Evolutionary conservation across 306 rosid species (phyloP), one percentile per base, ranked within the genome.

Genomic region (Rubus idaeus): DNA sequence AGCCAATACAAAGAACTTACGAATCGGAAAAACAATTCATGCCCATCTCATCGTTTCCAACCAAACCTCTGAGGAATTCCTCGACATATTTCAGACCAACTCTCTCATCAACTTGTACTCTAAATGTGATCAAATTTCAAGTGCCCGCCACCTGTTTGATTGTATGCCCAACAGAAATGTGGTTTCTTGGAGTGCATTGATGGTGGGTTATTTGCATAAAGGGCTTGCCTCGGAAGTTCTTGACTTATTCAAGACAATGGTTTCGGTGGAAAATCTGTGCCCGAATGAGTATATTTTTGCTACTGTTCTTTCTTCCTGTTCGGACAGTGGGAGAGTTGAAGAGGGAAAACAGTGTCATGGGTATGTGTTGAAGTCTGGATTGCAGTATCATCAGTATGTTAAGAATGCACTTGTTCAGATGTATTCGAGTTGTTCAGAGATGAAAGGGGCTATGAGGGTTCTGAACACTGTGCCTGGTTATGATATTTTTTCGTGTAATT

Each of bases 271-370:
- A 2, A 11, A 76, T 39, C 77, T 72, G 1, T 50, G 21, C 55
- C 87, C 84, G 23, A 86, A 88, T 76, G 90, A 86, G 69, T 88
- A 84, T 74, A 75, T 86, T 52, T 41, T 85, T 63, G 83, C 89
- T 8, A 85, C 89, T 21, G 87, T 76, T 81, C 53, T 90, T 77
- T 81, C 90, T 8, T 83, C 83, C 26, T 90, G 95, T 77, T 81
- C 88, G 35, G 71, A 37, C 60, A 37, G 87, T 58, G 86, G 85
- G 71, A 84, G 90, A 64, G 78, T 86, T 75, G 74, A 75, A 16
- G 96, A 90, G 79, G 96, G 92, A 16, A 81, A 73, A 85, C 96
- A 88, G 67, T 85, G 89, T 63, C 96, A 90, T 80, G 88, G 88
- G 23, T 82, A 70, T 62, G 83, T 82, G 55, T 42, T 90, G 45